A percentile compares a stretch with the other conserved stretches of the same genome.
These are phyloP conservation scores for Odonthalia washingtoniensis DNA, from an alignment of 31 red algal species.

Conservation along the genomic window DNA sequence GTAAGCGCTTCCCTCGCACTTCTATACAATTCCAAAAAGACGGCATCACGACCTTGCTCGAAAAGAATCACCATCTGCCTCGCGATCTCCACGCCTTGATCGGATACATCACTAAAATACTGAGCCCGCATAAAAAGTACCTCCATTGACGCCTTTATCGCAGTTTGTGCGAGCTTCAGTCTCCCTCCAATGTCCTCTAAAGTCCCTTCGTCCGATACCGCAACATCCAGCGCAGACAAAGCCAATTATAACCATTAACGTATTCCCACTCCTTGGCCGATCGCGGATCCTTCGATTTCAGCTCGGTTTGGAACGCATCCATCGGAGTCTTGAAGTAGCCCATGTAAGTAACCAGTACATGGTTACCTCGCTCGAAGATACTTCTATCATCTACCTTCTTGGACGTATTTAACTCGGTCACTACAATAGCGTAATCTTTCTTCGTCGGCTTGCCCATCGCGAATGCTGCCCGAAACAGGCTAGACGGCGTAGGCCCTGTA, in stretches of 20 bases:
- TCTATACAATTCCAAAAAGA: conserved; percentile 1
- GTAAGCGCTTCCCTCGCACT: neutral
- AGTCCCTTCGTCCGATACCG: neutral
- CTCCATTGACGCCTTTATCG: neutral
- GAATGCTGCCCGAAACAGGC: conserved; percentile 2
- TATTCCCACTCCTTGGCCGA: conserved; percentile 38
- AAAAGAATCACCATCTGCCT: conserved; percentile 22
- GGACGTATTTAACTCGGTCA: conserved; percentile 30
- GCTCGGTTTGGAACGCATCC: conserved; percentile 30
- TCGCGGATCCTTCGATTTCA: neutral
- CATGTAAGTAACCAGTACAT: conserved; percentile 39
- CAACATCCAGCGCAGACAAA: neutral
- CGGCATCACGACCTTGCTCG: neutral
- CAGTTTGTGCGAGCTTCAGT: neutral
- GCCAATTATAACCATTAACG: neutral
- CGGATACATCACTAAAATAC: neutral
- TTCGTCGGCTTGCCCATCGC: neutral
- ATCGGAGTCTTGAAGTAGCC: conserved; percentile 30
- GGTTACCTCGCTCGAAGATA: conserved; percentile 10
- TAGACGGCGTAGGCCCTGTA: too few relatives aligned
- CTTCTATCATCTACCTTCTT: conserved; percentile 15
- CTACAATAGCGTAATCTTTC: conserved; percentile 4
- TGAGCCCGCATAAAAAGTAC: conserved; percentile 10
- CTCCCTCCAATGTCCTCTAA: too few relatives aligned
- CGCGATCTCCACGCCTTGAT: conserved; percentile 11